A percentile compares a stretch with the other conserved stretches of the same genome.
phyloP scores from a whole-genome alignment of 2,329 filamentous ascomycete genomes.

The Diaporthe capsici region DNA sequence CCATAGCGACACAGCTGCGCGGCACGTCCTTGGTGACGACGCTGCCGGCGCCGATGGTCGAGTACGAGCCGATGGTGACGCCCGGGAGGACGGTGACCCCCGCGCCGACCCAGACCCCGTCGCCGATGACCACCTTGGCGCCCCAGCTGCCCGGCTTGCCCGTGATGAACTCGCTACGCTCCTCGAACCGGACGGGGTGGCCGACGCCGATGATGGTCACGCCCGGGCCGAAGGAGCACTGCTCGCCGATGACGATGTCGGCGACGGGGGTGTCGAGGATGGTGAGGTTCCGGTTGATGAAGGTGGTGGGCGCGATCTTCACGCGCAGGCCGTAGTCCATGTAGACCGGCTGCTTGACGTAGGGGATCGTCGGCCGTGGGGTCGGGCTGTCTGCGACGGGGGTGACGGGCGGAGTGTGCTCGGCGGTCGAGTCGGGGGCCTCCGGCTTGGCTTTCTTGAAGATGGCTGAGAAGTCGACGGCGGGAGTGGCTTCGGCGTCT shows the following conservation, averaged over 20 bases:
- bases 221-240: conserved; percentile 50
- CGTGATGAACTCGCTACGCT: conserved; percentile 46
- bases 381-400: conserved; percentile 42
- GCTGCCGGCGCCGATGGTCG: conserved; percentile 50
- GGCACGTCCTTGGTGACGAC: conserved; percentile 49
- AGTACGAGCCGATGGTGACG: conserved; percentile 49
- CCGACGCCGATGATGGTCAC: conserved; percentile 50
- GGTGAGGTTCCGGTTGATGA: conserved; percentile 52
- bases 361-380: conserved; percentile 48
- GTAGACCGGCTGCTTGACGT: conserved; percentile 50
- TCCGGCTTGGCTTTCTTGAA: not conserved
- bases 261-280: conserved; percentile 54
- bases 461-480: conserved; percentile 45
- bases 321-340: conserved; percentile 53
- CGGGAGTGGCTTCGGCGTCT: conserved; percentile 42
- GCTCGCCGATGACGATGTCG: conserved; percentile 51
- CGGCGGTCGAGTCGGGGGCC: not conserved
- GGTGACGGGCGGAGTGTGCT: conserved; percentile 14
- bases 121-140: conserved; percentile 52
- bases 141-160: conserved; percentile 47
- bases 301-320: conserved; percentile 49
- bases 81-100: conserved; percentile 53
- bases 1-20: conserved; percentile 46
- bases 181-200: conserved; percentile 47
- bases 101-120: conserved; percentile 58